Conservation (phyloP, 176 grass and related monocot genomes). For the Zea luxurians region DNA sequence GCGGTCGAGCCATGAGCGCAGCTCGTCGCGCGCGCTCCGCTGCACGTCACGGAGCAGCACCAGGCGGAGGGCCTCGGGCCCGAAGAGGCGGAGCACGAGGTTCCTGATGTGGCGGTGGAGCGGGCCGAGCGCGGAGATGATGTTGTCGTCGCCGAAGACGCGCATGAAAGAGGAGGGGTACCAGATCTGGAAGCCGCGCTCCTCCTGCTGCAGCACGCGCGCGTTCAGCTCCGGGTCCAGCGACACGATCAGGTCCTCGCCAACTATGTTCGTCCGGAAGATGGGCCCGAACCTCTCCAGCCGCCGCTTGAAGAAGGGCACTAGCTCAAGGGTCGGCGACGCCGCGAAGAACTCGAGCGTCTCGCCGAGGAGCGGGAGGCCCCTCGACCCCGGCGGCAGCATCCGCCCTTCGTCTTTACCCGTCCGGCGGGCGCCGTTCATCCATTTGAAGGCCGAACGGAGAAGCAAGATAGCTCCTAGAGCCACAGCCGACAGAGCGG, state of each 20-base stretch:
- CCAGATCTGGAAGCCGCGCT: slow-evolving; percentile 52
- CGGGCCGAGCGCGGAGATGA: slow-evolving; percentile 35
- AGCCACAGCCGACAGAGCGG: too few species aligned
- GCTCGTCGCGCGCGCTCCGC: background rate
- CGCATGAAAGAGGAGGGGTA: slow-evolving; percentile 55
- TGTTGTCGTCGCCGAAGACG: slow-evolving; percentile 43
- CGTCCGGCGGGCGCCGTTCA: too few species aligned
- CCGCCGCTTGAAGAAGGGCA: too few species aligned
- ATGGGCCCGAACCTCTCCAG: slow-evolving; percentile 46
- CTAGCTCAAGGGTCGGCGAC: too few species aligned
- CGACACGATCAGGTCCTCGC: slow-evolving; percentile 41
- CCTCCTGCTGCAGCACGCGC: slow-evolving; percentile 55
- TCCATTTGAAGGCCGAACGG: too few species aligned
- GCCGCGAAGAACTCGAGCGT: too few species aligned
- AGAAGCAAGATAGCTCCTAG: too few species aligned
- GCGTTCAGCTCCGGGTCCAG: slow-evolving; percentile 40
- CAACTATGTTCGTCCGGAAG: slow-evolving; percentile 53
- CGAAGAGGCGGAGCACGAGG: slow-evolving; percentile 46
- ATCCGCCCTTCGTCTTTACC: too few species aligned
- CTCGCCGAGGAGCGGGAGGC: too few species aligned
- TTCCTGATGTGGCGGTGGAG: slow-evolving; percentile 49
- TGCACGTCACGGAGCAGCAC: slow-evolving; percentile 44
- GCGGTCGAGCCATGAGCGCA: slow-evolving; percentile 40
- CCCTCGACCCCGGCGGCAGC: too few species aligned
- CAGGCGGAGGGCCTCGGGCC: slow-evolving; percentile 36